phyloP scores from a whole-genome alignment of 192 early-diverging fungal genomes.

The Kappamyces sp. region DNA sequence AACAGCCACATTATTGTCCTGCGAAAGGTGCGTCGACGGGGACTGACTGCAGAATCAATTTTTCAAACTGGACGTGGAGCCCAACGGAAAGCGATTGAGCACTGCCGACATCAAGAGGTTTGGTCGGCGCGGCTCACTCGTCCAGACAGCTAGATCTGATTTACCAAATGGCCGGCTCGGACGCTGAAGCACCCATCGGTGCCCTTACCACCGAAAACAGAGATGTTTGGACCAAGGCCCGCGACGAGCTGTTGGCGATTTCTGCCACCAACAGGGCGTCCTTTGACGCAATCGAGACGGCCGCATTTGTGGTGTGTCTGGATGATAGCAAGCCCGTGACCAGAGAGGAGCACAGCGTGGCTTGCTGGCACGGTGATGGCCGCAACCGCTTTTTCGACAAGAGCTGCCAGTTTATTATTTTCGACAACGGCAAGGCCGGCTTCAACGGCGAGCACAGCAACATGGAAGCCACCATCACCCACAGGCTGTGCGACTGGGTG shows the following conservation, averaged over 20 bases:
- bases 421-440: conserved; percentile 95
- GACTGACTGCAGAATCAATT: too few species aligned
- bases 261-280: conserved; percentile 64
- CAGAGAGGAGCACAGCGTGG: conserved; percentile 74
- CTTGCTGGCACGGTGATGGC: conserved; percentile 94
- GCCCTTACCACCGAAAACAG: conserved; percentile 89
- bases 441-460: conserved; percentile 80
- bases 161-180: conserved; percentile 58
- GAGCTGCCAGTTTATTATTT: conserved; percentile 91
- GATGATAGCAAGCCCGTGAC: conserved; percentile 84
- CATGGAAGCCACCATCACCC: conserved; percentile 92
- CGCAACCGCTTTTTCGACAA: conserved; percentile 98
- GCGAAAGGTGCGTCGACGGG: too few species aligned
- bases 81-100: conserved; percentile 70
- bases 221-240: conserved; percentile 85
- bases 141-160: conserved; percentile 62
- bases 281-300: conserved; percentile 77
- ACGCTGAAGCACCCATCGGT: conserved; percentile 71
- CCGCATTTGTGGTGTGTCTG: conserved; percentile 84
- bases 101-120: conserved; percentile 74
- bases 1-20: conserved; percentile 84
- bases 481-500: conserved; percentile 81
- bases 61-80: conserved; percentile 66
- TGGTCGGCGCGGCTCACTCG: conserved; percentile 27
- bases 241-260: conserved; percentile 57